Evolutionary conservation across 2,329 filamentous ascomycete species (phyloP), one percentile per base, ranked within the genome.

Genomic region (Seiridium unicorne): DNA sequence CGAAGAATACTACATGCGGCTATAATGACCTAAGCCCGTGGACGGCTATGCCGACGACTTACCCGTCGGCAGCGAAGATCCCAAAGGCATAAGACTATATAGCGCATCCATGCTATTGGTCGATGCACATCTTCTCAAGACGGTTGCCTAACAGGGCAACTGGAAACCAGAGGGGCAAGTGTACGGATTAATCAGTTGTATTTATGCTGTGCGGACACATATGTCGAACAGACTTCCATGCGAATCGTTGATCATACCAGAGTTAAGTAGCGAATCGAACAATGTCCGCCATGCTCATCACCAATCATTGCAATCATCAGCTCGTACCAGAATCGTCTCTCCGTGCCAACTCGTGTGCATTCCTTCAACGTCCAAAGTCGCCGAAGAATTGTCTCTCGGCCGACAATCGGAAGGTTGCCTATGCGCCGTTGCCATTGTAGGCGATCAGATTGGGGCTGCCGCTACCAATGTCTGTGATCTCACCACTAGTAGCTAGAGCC

Each of bases 21-120:
- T 82, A 77, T 66, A 73, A 78, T 63, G 73, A 77, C 64, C 63
- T 81, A 35, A 74, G 76, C 2, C 76, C 72, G 7, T 82, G 78
- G 58, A 75, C 73, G 13, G 74, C 77, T 1, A 75, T 81, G 73
- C 70, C 77, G 1, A 74, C 76, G 18, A 72, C 79, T 0, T 82
- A 76, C 64, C 79, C 79, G 3, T 82, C 79, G 80, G 73, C 73
- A 3, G 74, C 74, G 1, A 71, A 73, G 2, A 68, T 76, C 40
- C 77, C 76, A 5, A 68, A 70, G 59, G 55, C 62, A 31, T 26
- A 26, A 26, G 18, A 26, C 18, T 26, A 26, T 26, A 26, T 46
- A 11, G 44, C 35, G 53, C 26, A 13, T 42, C 3, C 42, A 18
- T 31, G 35, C 36, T 31, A 4, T 11, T 44, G 31, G 18, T n/a